Evolutionary conservation across 495 filamentous ascomycete genomes (phyloP), one percentile per base, ranked within the genome.

Genomic region (Immersiella caudata): DNA sequence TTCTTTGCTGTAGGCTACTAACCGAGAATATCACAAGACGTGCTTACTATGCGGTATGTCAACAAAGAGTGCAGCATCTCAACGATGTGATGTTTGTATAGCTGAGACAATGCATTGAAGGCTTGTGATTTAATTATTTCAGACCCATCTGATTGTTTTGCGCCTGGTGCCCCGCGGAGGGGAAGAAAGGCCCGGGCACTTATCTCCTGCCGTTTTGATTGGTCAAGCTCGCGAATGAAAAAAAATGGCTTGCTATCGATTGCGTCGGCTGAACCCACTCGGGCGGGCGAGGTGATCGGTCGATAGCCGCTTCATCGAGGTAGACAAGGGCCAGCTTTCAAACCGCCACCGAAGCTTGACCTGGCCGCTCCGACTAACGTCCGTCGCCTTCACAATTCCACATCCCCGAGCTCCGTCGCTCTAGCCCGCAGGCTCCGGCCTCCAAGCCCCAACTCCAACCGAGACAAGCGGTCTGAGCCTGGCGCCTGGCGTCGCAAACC

Each of bases 181-280:
- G 57, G 57, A 60, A 22, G 26, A 60, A 60, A 20, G 16, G 0
- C 24, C 36, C 57, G 18, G 57, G 57, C n/a, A 20, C 24, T 60
- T 60, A 60, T 33, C 26, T 59, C 24, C 29, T 21, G 57, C 4
- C 22, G 29, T 6, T 7, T 7, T 62, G 60, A 62, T 62, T 62
- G 35, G 60, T 12, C 26, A 6, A 21, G 35, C 20, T 62, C 50
- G 60, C 36, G 60, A 62, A 46, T 2, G 40, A 46, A 46, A 46
- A n/a, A 62, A 62, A 62, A 49, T 21, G n/a, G 35, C 22, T n/a
- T 25, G 29, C 20, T 62, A 62, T 62, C 60, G 60, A 62, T 62
- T 50, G 60, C 60, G 40, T 62, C 60, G 60, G 60, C 60, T 46
- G 33, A 46, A 46, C 60, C 57, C 57, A 59, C 59, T 6, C 29